These are phyloP conservation scores for Zasmidium angulare DNA, from an alignment of 2,329 filamentous ascomycete genomes.

Conservation along the genomic window DNA sequence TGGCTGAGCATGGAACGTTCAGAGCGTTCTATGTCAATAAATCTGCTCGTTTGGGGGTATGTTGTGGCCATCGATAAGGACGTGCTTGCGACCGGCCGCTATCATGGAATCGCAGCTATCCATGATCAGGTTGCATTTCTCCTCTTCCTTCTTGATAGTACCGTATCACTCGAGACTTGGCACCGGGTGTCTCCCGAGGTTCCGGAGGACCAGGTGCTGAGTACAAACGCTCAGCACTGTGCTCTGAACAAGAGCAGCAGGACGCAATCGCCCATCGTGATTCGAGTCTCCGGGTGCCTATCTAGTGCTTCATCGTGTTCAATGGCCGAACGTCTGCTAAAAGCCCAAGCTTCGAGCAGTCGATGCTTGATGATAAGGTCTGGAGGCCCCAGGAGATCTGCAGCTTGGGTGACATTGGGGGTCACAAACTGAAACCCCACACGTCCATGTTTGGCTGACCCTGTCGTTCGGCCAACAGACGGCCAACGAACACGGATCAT, in stretches of 20 bases:
- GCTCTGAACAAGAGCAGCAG: background rate
- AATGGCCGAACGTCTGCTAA: background rate
- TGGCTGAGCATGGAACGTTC: too few relatives aligned
- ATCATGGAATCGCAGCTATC: slow-evolving; percentile 2
- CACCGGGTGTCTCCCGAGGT: background rate
- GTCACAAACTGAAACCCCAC: background rate
- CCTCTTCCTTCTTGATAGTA: slow-evolving; percentile 6
- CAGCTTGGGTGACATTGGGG: slow-evolving; percentile 6
- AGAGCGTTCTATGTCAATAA: background rate
- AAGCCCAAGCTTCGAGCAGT: slow-evolving; percentile 4
- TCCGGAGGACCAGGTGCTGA: background rate
- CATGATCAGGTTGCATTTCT: slow-evolving; percentile 11
- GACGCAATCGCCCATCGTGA: too few relatives aligned
- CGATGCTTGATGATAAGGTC: slow-evolving; percentile 1
- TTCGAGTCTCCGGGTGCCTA: too few relatives aligned
- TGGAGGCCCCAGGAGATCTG: background rate
- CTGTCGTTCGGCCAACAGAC: background rate
- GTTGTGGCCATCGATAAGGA: background rate
- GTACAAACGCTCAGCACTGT: too few relatives aligned
- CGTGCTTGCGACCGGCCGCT: background rate
- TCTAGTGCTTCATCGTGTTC: background rate
- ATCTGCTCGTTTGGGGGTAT: background rate
- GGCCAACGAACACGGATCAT: background rate
- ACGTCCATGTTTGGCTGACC: background rate
- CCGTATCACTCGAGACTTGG: background rate